Conservation (phyloP, 352 stramenopile genomes). For the Phytophthora lateralis region DNA sequence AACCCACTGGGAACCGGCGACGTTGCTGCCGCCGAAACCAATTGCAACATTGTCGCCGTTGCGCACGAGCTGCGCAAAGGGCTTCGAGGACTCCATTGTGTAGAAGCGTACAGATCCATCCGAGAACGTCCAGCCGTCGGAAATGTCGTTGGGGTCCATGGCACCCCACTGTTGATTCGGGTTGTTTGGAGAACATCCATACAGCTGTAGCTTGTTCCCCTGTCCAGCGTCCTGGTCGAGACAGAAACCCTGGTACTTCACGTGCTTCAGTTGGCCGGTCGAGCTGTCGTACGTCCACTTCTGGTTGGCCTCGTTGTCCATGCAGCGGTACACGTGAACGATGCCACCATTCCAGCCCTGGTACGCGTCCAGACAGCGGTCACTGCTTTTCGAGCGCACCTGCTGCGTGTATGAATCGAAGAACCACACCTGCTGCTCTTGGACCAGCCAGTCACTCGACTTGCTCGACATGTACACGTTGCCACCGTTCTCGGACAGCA, state of each 20-base stretch:
- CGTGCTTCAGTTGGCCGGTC: slow-evolving; percentile 52
- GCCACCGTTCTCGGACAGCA: slow-evolving; percentile 47
- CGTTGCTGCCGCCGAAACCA: slow-evolving; percentile 34
- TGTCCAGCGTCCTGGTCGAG: slow-evolving; percentile 53
- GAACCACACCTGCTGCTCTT: slow-evolving; percentile 71
- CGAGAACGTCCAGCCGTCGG: slow-evolving; percentile 20
- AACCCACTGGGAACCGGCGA: slow-evolving; percentile 7
- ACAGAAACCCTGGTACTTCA: slow-evolving; percentile 56
- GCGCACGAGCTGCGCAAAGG: slow-evolving; percentile 48
- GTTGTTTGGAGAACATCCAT: slow-evolving; percentile 57
- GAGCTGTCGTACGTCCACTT: slow-evolving; percentile 64
- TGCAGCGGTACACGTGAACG: slow-evolving; percentile 63
- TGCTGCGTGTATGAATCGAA: slow-evolving; percentile 53
- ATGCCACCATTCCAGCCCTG: slow-evolving; percentile 49
- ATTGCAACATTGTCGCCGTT: slow-evolving; percentile 34
- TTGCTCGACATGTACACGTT: slow-evolving; percentile 46
- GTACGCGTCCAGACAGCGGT: slow-evolving; percentile 70
- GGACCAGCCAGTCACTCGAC: slow-evolving; percentile 51
- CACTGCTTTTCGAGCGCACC: slow-evolving; percentile 71
- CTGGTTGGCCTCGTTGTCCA: slow-evolving; percentile 62
- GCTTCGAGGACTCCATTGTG: slow-evolving; percentile 45
- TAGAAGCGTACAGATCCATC: slow-evolving; percentile 46
- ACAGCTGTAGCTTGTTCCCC: slow-evolving; percentile 66
- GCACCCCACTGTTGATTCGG: slow-evolving; percentile 59
- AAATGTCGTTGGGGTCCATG: slow-evolving; percentile 12